Evolutionary conservation across 2,329 filamentous ascomycete species (phyloP).

Genomic region (Trichophyton equinum): DNA sequence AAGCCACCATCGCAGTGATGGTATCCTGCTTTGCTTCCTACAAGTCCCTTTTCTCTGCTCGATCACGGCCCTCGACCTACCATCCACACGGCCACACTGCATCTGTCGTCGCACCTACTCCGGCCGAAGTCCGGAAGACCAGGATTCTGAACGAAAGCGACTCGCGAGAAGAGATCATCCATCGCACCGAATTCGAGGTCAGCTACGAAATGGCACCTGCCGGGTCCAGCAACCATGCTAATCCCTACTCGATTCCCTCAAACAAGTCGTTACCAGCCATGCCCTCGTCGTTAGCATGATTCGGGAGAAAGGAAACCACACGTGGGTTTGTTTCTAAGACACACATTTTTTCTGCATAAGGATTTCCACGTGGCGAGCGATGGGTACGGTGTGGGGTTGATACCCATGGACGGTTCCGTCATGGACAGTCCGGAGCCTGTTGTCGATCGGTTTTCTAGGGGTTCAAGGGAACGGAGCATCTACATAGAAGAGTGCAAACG

Average conservation of each 20-base stretch:
- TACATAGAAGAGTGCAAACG: too few relatives aligned
- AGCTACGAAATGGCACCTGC: constrained; percentile 1
- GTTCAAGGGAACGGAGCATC: too few relatives aligned
- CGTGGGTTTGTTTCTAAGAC: too few relatives aligned
- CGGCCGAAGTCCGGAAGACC: background rate
- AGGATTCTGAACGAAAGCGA: background rate
- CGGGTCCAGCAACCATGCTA: background rate
- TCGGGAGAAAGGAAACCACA: too few relatives aligned
- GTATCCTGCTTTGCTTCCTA: constrained; percentile 12
- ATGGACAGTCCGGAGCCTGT: too few relatives aligned
- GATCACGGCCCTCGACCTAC: constrained; percentile 3
- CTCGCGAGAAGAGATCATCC: constrained; percentile 4
- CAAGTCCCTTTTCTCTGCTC: constrained; percentile 10
- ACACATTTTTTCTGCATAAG: too few relatives aligned
- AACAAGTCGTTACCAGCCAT: background rate
- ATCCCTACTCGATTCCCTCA: background rate
- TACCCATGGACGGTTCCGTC: too few relatives aligned
- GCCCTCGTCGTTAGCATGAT: background rate
- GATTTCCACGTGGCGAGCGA: too few relatives aligned
- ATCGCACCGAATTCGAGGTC: constrained; percentile 8
- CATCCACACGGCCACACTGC: background rate
- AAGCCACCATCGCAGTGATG: constrained; percentile 9
- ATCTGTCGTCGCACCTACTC: background rate
- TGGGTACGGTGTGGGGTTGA: too few relatives aligned
- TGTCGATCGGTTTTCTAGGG: too few relatives aligned